A percentile compares a stretch with the other conserved stretches of the same genome.
Conservation (phyloP, 257 asterid species). For the Cordia subcordata region DNA sequence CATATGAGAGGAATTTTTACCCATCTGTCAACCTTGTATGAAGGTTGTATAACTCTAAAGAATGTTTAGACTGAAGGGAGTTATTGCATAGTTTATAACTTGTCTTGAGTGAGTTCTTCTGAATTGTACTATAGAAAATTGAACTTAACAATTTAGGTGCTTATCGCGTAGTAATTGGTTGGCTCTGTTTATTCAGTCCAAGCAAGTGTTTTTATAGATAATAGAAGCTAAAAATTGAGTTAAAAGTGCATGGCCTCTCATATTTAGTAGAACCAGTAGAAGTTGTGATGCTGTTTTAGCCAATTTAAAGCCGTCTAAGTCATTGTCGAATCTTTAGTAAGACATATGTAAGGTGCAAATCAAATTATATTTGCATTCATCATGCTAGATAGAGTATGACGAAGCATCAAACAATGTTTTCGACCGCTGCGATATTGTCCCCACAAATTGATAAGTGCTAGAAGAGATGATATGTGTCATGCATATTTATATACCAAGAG, state of each 20-base stretch:
- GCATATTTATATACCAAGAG: neutral
- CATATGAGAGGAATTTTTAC: no score
- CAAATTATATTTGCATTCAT: slow-evolving; percentile 6
- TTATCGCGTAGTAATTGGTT: no score
- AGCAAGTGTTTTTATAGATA: no score
- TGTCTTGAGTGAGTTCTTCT: no score
- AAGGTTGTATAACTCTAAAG: no score
- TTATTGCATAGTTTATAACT: no score
- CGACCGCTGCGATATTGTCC: neutral
- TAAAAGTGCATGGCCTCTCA: neutral
- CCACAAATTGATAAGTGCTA: neutral
- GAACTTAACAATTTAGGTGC: no score
- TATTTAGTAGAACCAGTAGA: neutral
- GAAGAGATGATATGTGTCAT: neutral
- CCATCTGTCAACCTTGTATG: no score
- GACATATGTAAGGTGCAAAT: neutral
- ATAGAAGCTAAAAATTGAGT: no score
- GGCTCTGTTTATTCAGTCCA: no score
- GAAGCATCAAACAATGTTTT: neutral
- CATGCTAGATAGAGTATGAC: neutral
- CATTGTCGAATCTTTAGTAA: neutral
- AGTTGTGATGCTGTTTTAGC: neutral
- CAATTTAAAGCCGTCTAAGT: neutral
- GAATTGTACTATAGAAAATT: no score
- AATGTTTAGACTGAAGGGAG: no score